phyloP scores from a whole-genome alignment of 2,329 filamentous ascomycete species.

The Beauveria scarabaeidicola region DNA sequence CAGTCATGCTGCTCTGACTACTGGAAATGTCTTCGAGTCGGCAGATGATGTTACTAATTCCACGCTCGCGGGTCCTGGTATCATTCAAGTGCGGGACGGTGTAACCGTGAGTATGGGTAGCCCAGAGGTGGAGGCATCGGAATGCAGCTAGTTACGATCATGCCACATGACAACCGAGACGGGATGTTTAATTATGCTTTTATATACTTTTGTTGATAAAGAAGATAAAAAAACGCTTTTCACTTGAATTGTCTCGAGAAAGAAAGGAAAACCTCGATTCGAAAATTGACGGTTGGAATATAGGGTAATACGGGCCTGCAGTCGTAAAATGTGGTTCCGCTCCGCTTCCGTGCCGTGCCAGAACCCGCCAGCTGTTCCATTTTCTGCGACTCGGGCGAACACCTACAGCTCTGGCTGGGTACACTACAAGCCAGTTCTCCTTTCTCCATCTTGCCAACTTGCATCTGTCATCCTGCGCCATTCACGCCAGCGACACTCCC shows the following conservation, averaged over 20 bases:
- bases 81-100: constrained; percentile 22
- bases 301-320: background rate
- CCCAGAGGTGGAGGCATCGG: background rate
- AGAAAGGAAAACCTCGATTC: background rate
- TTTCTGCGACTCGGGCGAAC: constrained; percentile 2
- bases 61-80: constrained; percentile 23
- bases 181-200: too few species aligned
- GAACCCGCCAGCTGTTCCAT: background rate
- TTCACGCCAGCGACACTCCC: constrained; percentile 3
- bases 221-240: background rate
- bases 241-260: background rate
- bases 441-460: constrained; percentile 11
- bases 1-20: constrained; percentile 23
- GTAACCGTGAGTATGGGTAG: background rate
- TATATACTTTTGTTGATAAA: too few species aligned
- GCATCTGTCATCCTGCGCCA: constrained; percentile 6
- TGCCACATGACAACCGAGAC: background rate
- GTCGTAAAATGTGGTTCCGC: background rate
- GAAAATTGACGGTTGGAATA: background rate
- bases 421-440: constrained; percentile 9
- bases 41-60: constrained; percentile 17
- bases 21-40: constrained; percentile 16
- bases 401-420: background rate
- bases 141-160: background rate
- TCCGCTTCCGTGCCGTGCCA: background rate